phyloP scores from a whole-genome alignment of 1,284 basidiomycete genomes.

The Tilletiopsis washingtonensis region DNA sequence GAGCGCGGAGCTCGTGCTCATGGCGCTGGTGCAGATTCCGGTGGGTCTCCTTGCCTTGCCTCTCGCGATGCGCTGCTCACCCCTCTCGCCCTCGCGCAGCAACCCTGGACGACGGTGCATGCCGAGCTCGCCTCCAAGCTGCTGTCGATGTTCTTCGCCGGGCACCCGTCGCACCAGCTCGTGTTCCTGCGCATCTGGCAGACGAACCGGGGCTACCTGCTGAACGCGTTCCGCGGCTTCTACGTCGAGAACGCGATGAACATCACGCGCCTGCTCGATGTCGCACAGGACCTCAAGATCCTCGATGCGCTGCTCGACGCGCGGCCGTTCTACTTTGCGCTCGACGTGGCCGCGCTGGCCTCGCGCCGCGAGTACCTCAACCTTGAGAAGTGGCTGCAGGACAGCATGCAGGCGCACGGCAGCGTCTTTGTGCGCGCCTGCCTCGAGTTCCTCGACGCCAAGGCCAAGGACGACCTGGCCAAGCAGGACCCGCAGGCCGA shows the following conservation, averaged over 20 bases:
- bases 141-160: constrained; percentile 79
- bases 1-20: constrained; percentile 85
- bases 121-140: constrained; percentile 77
- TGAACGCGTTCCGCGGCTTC: constrained; percentile 78
- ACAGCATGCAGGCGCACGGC: constrained; percentile 69
- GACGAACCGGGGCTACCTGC: constrained; percentile 73
- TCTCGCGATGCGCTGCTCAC: constrained; percentile 50
- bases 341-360: constrained; percentile 83
- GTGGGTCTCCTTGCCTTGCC: constrained; percentile 52
- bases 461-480: constrained; percentile 42
- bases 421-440: constrained; percentile 72
- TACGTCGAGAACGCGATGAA: constrained; percentile 88
- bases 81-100: constrained; percentile 45
- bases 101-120: constrained; percentile 75
- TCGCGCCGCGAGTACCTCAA: constrained; percentile 88
- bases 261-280: constrained; percentile 85
- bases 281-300: constrained; percentile 88
- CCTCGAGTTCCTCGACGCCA: constrained; percentile 43
- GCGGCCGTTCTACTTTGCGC: constrained; percentile 68
- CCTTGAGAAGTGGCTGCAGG: constrained; percentile 89
- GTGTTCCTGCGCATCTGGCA: constrained; percentile 96
- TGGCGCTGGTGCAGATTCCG: constrained; percentile 82
- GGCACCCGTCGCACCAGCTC: constrained; percentile 86
- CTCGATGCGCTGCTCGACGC: constrained; percentile 80
- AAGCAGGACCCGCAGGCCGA: constrained; percentile 43